Evolutionary conservation across 2,329 filamentous ascomycete genomes (phyloP).

Genomic region (Apiospora kogelbergensis): DNA sequence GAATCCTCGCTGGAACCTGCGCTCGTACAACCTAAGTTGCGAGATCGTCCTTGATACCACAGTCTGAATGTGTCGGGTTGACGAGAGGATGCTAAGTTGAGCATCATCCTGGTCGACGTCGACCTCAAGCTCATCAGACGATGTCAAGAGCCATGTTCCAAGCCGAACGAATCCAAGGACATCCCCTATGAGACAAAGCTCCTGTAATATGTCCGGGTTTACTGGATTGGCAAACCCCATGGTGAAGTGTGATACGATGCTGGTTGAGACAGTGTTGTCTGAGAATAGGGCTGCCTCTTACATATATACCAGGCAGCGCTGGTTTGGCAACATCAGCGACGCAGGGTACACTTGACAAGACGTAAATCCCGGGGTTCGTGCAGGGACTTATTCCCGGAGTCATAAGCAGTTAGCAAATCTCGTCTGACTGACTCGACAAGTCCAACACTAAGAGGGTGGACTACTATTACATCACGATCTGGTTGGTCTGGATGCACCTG

Average conservation of each 20-base stretch:
- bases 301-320: no score
- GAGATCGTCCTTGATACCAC: neutral
- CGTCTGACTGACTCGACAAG: no score
- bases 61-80: neutral
- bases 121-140: neutral
- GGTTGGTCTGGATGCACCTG: no score
- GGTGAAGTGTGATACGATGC: neutral
- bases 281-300: no score
- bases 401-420: no score
- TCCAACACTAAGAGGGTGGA: no score
- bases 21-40: neutral
- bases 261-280: no score
- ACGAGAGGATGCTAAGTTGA: neutral
- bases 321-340: no score
- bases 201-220: neutral
- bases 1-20: neutral
- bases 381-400: no score
- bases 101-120: neutral
- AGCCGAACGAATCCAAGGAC: constrained; percentile 3
- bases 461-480: no score
- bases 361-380: no score
- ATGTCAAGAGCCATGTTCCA: neutral
- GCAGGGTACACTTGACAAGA: no score
- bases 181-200: neutral
- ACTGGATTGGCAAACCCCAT: neutral